A percentile compares a stretch with the other conserved stretches of the same genome.
Evolutionary conservation across 2,329 filamentous ascomycete genomes (phyloP).

Genomic region (Exutisphaerella laricina): DNA sequence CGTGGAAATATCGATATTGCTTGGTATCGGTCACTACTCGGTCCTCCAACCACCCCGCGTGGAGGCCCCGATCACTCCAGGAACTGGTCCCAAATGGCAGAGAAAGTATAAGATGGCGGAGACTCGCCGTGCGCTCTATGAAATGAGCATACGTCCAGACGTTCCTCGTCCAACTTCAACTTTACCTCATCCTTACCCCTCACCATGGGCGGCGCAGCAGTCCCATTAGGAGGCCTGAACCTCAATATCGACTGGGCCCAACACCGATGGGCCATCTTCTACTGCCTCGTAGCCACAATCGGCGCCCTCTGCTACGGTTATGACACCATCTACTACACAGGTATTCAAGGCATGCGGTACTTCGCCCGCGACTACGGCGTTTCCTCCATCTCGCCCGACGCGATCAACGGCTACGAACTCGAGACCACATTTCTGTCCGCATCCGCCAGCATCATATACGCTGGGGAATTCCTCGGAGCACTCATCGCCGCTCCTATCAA

Average conservation of each 20-base stretch:
- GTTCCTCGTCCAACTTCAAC: neutral
- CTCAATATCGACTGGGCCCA: slow-evolving; percentile 21
- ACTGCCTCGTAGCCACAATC: slow-evolving; percentile 21
- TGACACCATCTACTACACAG: slow-evolving; percentile 22
- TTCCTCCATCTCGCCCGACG: slow-evolving; percentile 13
- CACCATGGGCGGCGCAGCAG: slow-evolving; percentile 9
- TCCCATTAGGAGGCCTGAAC: slow-evolving; percentile 15
- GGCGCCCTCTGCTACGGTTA: slow-evolving; percentile 21
- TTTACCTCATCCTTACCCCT: neutral
- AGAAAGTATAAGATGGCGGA: no score
- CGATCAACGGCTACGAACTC: slow-evolving; percentile 15
- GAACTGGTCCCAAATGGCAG: neutral
- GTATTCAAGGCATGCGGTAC: slow-evolving; percentile 20
- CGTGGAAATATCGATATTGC: no score
- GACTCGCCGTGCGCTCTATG: no score
- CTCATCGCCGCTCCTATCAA: slow-evolving; percentile 21
- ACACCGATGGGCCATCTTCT: slow-evolving; percentile 20
- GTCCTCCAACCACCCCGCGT: slow-evolving; percentile 3
- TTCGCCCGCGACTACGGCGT: slow-evolving; percentile 18
- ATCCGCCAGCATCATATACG: slow-evolving; percentile 21
- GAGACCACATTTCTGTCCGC: slow-evolving; percentile 20
- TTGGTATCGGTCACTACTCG: no score
- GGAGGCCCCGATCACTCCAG: slow-evolving; percentile 5
- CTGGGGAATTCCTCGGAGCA: slow-evolving; percentile 20
- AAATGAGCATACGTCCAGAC: neutral